Percentiles rank a stretch among this genome's conserved stretches.
Conservation (phyloP, 2,329 filamentous ascomycete species). For the Microsporum audouinii region DNA sequence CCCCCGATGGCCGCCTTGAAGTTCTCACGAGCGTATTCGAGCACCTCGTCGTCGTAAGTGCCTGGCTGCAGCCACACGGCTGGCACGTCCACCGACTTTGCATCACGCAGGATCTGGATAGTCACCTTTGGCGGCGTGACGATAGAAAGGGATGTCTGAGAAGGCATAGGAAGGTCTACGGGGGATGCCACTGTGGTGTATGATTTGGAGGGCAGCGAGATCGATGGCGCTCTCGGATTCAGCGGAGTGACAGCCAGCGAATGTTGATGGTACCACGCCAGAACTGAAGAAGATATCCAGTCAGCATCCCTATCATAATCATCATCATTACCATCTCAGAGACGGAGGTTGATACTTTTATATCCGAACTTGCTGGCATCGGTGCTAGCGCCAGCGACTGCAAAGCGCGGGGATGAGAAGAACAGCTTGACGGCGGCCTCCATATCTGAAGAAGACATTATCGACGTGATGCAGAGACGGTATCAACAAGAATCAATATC, state of each 20-base stretch:
- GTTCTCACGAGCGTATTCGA: constrained; percentile 55
- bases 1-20: constrained; percentile 60
- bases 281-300: constrained; percentile 50
- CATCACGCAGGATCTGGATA: constrained; percentile 61
- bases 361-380: constrained; percentile 80
- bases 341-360: constrained; percentile 50
- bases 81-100: constrained; percentile 58
- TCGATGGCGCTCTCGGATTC: constrained; percentile 58
- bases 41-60: constrained; percentile 64
- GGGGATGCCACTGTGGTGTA: constrained; percentile 57
- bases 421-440: constrained; percentile 64
- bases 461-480: not conserved
- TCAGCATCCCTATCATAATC: not conserved
- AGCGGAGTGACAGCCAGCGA: constrained; percentile 67
- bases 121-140: constrained; percentile 79
- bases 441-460: constrained; percentile 34
- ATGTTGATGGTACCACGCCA: constrained; percentile 76
- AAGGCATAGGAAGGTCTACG: constrained; percentile 52
- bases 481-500: not conserved
- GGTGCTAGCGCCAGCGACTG: constrained; percentile 80
- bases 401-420: constrained; percentile 68
- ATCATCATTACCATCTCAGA: no score
- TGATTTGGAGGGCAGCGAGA: constrained; percentile 49
- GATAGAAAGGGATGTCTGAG: constrained; percentile 65
- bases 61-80: constrained; percentile 87